phyloP scores from a whole-genome alignment of 208 protist species.

The Acanthamoeba sp. region DNA sequence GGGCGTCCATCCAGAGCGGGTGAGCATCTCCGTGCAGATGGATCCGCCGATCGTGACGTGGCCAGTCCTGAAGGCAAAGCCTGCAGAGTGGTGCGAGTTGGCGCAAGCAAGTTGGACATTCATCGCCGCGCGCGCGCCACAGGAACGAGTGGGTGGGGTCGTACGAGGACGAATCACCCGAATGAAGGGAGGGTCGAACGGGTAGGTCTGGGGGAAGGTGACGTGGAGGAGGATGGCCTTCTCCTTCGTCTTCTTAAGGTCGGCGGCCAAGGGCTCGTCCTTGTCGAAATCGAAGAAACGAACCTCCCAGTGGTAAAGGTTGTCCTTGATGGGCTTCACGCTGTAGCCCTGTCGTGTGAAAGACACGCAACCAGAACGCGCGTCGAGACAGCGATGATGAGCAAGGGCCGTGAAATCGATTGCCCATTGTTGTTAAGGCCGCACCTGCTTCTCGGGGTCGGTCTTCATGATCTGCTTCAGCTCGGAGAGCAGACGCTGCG shows the following conservation, averaged over 20 bases:
- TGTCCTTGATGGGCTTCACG: conserved; percentile 81
- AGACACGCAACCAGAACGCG: too few species aligned
- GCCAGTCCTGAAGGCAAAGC: conserved; percentile 81
- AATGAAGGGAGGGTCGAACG: conserved; percentile 85
- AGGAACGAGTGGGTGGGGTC: neutral
- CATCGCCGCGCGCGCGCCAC: too few species aligned
- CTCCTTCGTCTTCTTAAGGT: conserved; percentile 77
- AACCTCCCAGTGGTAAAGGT: conserved; percentile 88
- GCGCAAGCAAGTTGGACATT: too few species aligned
- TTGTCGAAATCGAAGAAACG: conserved; percentile 86
- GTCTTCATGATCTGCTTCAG: conserved; percentile 92
- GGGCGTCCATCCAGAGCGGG: conserved; percentile 86
- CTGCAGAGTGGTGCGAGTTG: too few species aligned
- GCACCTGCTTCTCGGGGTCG: conserved; percentile 73
- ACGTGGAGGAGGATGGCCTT: conserved; percentile 80
- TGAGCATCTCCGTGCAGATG: conserved; percentile 89
- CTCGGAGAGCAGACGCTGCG: conserved; percentile 89
- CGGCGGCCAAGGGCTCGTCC: conserved; percentile 64
- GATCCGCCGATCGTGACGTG: conserved; percentile 88
- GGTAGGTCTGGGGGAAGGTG: conserved; percentile 83
- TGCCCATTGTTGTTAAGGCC: too few species aligned
- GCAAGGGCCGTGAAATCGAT: too few species aligned
- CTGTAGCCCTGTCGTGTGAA: conserved; percentile 77
- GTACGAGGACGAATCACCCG: conserved; percentile 82
- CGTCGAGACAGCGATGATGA: too few species aligned